Conservation (phyloP, 176 grass and related monocot species). For the Rhynchospora pubera region DNA sequence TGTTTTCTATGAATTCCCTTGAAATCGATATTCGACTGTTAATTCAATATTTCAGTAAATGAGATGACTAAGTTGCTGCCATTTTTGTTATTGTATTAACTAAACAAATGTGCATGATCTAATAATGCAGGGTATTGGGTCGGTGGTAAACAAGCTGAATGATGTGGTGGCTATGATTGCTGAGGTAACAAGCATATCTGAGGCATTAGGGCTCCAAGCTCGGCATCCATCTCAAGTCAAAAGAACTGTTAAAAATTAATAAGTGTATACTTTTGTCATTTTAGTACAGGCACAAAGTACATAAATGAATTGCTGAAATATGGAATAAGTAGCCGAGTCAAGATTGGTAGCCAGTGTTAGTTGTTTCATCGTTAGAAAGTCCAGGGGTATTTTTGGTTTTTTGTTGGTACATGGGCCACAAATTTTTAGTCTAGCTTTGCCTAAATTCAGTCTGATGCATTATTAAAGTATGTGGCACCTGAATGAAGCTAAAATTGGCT, state of each 20-base stretch:
- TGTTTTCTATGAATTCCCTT: not conserved
- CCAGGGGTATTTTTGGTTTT: not conserved
- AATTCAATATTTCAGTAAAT: not conserved
- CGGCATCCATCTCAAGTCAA: constrained; percentile 23
- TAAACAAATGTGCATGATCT: not conserved
- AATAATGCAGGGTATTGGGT: constrained; percentile 62
- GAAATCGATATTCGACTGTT: not conserved
- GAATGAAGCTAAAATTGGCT: not conserved
- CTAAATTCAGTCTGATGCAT: not conserved
- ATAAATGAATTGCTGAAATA: not conserved
- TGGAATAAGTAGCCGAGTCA: not conserved
- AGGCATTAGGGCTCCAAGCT: constrained; percentile 36
- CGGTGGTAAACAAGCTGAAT: constrained; percentile 69
- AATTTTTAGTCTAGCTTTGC: not conserved
- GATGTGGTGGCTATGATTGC: constrained; percentile 71
- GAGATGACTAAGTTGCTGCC: not conserved
- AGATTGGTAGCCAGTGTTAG: not conserved
- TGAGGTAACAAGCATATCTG: constrained; percentile 62
- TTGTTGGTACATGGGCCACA: not conserved
- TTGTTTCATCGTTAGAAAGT: not conserved
- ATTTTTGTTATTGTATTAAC: not conserved
- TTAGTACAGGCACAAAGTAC: not conserved
- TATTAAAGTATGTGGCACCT: not conserved
- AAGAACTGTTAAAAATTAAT: constrained; percentile 30
- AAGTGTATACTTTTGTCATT: not conserved